Conservation (phyloP, 176 grass and related monocot genomes). For the Phoenix roebelenii region DNA sequence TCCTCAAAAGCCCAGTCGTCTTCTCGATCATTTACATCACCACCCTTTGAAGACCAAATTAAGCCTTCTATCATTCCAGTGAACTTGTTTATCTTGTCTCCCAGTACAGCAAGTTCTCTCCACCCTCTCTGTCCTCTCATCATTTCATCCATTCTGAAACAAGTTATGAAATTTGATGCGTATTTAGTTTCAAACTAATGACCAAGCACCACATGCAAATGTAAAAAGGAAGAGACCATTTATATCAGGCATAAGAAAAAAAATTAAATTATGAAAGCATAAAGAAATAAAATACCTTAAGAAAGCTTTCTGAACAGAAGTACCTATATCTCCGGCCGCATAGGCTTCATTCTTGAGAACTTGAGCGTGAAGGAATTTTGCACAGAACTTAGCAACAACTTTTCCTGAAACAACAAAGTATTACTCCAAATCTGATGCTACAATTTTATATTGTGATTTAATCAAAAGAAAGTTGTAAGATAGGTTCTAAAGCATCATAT, state of each 20-base stretch:
- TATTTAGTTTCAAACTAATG: no score
- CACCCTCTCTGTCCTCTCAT: slow-evolving; percentile 96
- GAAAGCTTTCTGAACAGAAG: slow-evolving; percentile 22
- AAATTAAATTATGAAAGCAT: not conserved
- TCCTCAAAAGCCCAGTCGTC: slow-evolving; percentile 86
- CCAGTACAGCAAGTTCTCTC: slow-evolving; percentile 76
- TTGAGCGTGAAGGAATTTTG: slow-evolving; percentile 26
- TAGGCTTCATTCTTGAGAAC: slow-evolving; percentile 18
- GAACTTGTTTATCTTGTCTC: slow-evolving; percentile 87
- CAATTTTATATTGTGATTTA: no score
- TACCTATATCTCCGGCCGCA: slow-evolving; percentile 9
- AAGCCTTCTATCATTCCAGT: slow-evolving; percentile 82
- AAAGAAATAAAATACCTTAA: slow-evolving; percentile 20
- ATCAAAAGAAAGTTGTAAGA: no score
- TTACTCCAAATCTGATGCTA: no score
- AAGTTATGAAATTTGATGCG: slow-evolving; percentile 15
- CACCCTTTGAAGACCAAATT: slow-evolving; percentile 80
- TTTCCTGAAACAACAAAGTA: slow-evolving; percentile 49
- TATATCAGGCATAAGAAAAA: slow-evolving; percentile 6
- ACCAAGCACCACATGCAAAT: no score
- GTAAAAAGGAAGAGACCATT: no score
- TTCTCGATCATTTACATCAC: slow-evolving; percentile 34
- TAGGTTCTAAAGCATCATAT: no score
- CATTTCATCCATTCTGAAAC: slow-evolving; percentile 97
- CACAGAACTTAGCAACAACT: slow-evolving; percentile 36